Percentiles rank a stretch among this genome's conserved stretches.
Evolutionary conservation across 164 flowering plant species (phyloP).

Genomic region (Malania oleifera): DNA sequence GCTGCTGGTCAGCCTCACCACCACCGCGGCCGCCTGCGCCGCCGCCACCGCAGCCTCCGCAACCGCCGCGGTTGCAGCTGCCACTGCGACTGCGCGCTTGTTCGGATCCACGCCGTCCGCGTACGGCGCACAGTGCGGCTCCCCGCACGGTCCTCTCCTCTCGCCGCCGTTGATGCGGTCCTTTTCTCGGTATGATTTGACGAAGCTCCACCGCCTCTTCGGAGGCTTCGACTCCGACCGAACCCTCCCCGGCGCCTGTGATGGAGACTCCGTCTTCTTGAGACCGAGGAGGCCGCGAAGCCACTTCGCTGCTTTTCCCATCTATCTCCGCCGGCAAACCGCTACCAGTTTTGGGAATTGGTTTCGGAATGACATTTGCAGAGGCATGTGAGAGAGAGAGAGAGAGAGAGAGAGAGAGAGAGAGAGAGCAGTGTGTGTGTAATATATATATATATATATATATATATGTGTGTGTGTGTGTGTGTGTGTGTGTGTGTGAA

Average conservation of each 20-base stretch:
- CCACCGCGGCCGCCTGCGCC: constrained; percentile 56
- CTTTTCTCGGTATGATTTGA: constrained; percentile 37
- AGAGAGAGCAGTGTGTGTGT: too few species aligned
- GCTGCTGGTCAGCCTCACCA: constrained; percentile 47
- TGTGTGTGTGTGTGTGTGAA: too few species aligned
- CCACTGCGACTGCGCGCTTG: constrained; percentile 62
- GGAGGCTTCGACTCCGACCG: constrained; percentile 13
- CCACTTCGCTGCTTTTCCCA: constrained; percentile 67
- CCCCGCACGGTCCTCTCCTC: constrained; percentile 5
- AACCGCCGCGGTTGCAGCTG: constrained; percentile 50
- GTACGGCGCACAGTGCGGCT: neutral
- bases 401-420: neutral
- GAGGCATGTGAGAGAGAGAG: constrained; percentile 2
- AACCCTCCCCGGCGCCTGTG: neutral
- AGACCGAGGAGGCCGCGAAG: constrained; percentile 44
- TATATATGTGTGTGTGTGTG: too few species aligned
- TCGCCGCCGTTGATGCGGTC: constrained; percentile 5
- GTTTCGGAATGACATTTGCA: neutral
- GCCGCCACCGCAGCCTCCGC: constrained; percentile 62
- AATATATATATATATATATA: too few species aligned
- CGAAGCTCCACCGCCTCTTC: constrained; percentile 59
- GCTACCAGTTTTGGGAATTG: neutral
- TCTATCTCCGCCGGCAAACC: constrained; percentile 12
- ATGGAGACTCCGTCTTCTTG: constrained; percentile 23
- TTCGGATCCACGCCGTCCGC: constrained; percentile 24